phyloP scores from a whole-genome alignment of 116 monocot species.

The Papilionanthe hybrid region DNA sequence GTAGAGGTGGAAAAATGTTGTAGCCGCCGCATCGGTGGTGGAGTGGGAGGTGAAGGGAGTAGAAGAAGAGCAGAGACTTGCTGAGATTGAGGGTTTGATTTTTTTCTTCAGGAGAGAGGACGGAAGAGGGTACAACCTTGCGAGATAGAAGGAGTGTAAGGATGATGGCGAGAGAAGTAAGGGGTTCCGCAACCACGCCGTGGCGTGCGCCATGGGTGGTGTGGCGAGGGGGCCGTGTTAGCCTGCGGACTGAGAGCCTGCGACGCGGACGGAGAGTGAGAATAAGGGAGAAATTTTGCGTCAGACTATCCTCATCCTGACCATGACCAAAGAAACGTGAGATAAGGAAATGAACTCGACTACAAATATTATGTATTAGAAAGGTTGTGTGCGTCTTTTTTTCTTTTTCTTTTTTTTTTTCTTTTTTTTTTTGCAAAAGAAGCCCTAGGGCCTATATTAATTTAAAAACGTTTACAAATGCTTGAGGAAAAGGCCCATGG shows the following conservation, averaged over 20 bases:
- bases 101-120: constrained; percentile 2
- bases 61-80: neutral
- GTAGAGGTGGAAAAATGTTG: constrained; percentile 43
- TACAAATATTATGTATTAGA: no score
- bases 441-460: no score
- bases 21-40: neutral
- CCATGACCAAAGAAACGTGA: no score
- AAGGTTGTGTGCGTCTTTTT: no score
- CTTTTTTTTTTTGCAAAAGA: no score
- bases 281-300: no score
- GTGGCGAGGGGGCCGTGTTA: neutral
- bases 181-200: constrained; percentile 1
- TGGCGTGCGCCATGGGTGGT: neutral
- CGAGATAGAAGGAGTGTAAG: constrained; percentile 1
- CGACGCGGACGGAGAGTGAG: neutral
- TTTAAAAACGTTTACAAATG: no score
- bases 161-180: neutral
- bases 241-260: neutral
- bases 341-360: no score
- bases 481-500: no score
- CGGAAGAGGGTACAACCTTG: neutral
- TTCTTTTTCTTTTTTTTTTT: no score
- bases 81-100: neutral
- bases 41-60: neutral
- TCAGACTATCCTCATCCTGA: no score